A percentile compares a stretch with the other conserved stretches of the same genome.
Conservation (phyloP, 2,329 filamentous ascomycete genomes). For the Colletotrichum salicis region DNA sequence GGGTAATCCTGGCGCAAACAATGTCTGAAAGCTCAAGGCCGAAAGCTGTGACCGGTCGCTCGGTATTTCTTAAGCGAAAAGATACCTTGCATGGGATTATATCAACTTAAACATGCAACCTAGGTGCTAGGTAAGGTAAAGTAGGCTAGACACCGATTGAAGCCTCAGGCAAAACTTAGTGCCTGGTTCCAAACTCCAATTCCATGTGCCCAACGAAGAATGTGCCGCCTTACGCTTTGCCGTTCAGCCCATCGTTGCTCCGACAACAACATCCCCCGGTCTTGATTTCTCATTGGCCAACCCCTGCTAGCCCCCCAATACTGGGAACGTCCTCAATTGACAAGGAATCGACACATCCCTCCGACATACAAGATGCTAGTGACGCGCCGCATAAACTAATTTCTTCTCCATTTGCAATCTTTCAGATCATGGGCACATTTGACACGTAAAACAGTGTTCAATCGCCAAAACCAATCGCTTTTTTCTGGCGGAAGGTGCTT, state of each 20-base stretch:
- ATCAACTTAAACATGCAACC: neutral
- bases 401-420: slow-evolving; percentile 45
- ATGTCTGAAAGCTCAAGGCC: neutral
- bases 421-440: slow-evolving; percentile 50
- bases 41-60: neutral
- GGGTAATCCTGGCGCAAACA: neutral
- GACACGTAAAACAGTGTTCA: slow-evolving; percentile 54
- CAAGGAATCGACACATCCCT: slow-evolving; percentile 36
- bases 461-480: slow-evolving; percentile 36
- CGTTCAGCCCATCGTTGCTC: slow-evolving; percentile 37
- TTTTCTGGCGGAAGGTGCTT: slow-evolving; percentile 11
- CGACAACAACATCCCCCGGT: slow-evolving; percentile 38
- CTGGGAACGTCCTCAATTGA: slow-evolving; percentile 30
- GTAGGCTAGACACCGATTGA: too few species aligned
- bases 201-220: slow-evolving; percentile 25
- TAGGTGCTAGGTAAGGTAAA: too few species aligned
- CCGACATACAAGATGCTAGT: slow-evolving; percentile 35
- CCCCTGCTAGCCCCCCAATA: slow-evolving; percentile 37
- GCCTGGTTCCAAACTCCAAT: slow-evolving; percentile 1
- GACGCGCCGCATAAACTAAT: slow-evolving; percentile 51
- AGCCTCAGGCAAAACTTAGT: slow-evolving; percentile 13
- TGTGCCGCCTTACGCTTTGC: slow-evolving; percentile 5
- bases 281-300: slow-evolving; percentile 30
- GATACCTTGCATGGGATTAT: neutral
- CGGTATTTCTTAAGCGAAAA: neutral